Evolutionary conservation across 805 yeast species (phyloP), one percentile per base, ranked within the genome.

Genomic region (Cyberlindnera xishuangbannaensis): DNA sequence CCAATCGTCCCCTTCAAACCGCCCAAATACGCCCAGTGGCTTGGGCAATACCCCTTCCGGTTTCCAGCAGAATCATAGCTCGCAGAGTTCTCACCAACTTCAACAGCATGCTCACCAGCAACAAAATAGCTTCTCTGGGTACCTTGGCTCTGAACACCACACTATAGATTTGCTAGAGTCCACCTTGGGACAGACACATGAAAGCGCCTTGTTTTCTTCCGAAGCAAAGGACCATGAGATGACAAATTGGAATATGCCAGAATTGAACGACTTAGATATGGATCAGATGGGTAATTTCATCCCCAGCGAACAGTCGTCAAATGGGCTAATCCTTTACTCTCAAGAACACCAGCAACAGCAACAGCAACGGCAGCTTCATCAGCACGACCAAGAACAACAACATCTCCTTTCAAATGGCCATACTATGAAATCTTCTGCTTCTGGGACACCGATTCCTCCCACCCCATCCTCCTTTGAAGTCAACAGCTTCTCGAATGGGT

Each of bases 401-500:
- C n/a, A n/a, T n/a, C n/a, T n/a, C n/a, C n/a, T n/a, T n/a, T n/a
- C n/a, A n/a, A n/a, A n/a, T 24, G 28, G 13, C 13, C 12, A 9
- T 20, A 18, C 11, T 14, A 12, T 16, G 8, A 10, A 14, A 21
- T 15, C 22, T 12, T 25, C 12, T 14, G 14, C 22, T 12, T 25
- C 12, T 14, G 14, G 14, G 15, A 24, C 13, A 8, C 18, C 30
- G 16, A 36, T 43, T 3, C 50, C 54, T 6, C 53, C 53, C 25
- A 48, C 53, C 6, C 54, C 54, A 3, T 28, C 40, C 6, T 44
- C 50, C 9, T 43, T 37, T 34, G 51, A 51, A 21, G 31, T 45
- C 3, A 28, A 37, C 12, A 25, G 24, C 6, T 40, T 31, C 26
- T 23, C 26, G 9, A 36, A 36, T 12, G 14, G 41, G 4, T 8